Base-by-base conservation (phyloP, 352 stramenopile species). In the Phytopythium aichiense region DNA sequence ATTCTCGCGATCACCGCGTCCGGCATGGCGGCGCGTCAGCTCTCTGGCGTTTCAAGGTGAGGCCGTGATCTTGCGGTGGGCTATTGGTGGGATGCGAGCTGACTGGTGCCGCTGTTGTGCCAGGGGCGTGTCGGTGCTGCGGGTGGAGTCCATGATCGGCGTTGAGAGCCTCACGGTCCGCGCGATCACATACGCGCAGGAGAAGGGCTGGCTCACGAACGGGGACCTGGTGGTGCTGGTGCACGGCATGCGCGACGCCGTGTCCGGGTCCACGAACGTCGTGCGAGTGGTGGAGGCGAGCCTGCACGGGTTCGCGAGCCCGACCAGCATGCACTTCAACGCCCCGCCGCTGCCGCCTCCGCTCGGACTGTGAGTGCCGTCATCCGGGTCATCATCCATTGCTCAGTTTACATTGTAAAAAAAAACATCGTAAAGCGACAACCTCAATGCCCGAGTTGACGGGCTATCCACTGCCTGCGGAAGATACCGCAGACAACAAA, bases 1-100 rank as follows among this genome's bases (percentile, higher is more conserved):
- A 94, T 98, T 45, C 71, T 98, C 25, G 93, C 92, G 15, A 79
- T 98, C 49, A 98, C 94, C 9, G 84, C 90, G 15, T 90, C 77
- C 2, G 71, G 63, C 0, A 79, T 76, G 28, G 87, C 83, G 12
- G 83, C 87, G 4, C 77, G 80, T 1, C 87, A 95, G 55, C 74
- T 95, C 31, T 76, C 77, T 18, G 87, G 87, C 0, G 81, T 95
- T 2, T 95, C 87, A 25, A 75, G 87, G 87, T 95, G 67, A 43
- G 71, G 61, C 13, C 4, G 7, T 43, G 18, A 5, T 43, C 58
- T 37, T 2, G 23, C 7, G 42, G 38, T 46, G 16, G 4, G 7
- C 4, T 1, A 5, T 49, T 2, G 4, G n/a, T 49, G 2, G 13
- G n/a, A 31, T 62, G 23, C 9, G 56, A 48, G 63, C 25, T 49